Evolutionary conservation across 768 basidiomycete genomes (phyloP).

Genomic region (Lactarius sanguifluus): DNA sequence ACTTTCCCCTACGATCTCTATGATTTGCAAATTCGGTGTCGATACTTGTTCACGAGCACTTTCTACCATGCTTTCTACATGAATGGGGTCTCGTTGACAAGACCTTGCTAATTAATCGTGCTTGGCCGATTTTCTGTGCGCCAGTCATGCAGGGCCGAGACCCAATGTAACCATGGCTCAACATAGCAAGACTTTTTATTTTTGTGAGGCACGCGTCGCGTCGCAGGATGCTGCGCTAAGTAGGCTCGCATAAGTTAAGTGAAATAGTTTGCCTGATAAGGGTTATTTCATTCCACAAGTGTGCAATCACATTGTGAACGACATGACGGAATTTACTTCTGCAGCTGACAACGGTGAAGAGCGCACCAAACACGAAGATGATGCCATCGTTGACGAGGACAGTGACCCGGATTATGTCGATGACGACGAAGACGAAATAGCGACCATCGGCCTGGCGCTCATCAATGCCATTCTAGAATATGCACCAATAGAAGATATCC

Average conservation of each 20-base stretch:
- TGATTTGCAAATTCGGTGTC: constrained; percentile 62
- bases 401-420: constrained; percentile 30
- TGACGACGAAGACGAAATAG: constrained; percentile 30
- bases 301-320: background rate
- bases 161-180: background rate
- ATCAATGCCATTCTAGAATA: constrained; percentile 57
- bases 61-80: constrained; percentile 54
- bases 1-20: constrained; percentile 63
- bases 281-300: background rate
- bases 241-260: background rate
- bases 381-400: background rate
- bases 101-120: constrained; percentile 58
- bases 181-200: too few species aligned
- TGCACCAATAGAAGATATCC: constrained; percentile 46
- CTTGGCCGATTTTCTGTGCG: constrained; percentile 41
- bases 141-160: constrained; percentile 1
- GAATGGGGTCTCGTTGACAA: constrained; percentile 64
- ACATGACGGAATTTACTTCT: constrained; percentile 2
- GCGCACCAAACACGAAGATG: background rate
- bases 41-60: constrained; percentile 71
- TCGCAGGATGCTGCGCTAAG: too few species aligned
- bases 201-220: constrained; percentile 59
- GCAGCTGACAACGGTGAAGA: background rate
- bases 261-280: background rate
- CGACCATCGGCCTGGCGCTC: constrained; percentile 55